A percentile compares a stretch with the other conserved stretches of the same genome.
These are phyloP conservation scores for Phytophthora fragariaefolia DNA, from an alignment of 352 stramenopile species.

Conservation along the genomic window DNA sequence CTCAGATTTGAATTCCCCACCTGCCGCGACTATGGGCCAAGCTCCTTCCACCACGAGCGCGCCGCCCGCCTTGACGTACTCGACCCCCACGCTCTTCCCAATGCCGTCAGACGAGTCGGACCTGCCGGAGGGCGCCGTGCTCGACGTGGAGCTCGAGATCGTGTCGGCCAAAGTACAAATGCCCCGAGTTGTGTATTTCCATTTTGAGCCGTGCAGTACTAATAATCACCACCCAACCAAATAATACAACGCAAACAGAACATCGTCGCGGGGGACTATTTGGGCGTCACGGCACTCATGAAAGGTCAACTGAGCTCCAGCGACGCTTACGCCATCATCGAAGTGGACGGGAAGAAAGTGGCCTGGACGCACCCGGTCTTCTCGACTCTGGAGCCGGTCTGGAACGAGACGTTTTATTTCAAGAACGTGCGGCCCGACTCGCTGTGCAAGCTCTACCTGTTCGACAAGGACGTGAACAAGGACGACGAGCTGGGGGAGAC, in stretches of 20 bases:
- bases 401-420: conserved; percentile 51
- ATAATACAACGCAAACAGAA: neutral
- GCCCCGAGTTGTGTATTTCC: neutral
- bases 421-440: conserved; percentile 36
- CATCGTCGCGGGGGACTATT: conserved; percentile 42
- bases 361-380: conserved; percentile 49
- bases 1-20: conserved; percentile 17
- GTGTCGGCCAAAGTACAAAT: conserved; percentile 46
- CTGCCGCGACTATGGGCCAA: conserved; percentile 32
- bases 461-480: conserved; percentile 47
- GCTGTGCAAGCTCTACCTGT: conserved; percentile 38
- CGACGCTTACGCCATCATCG: conserved; percentile 46
- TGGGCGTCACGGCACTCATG: conserved; percentile 31
- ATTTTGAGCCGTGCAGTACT: neutral
- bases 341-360: conserved; percentile 41
- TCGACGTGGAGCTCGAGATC: conserved; percentile 46
- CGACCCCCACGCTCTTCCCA: conserved; percentile 23
- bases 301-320: conserved; percentile 45
- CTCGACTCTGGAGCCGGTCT: conserved; percentile 40
- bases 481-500: conserved; percentile 45
- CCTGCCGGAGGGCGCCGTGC: conserved; percentile 19
- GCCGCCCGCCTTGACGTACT: neutral
- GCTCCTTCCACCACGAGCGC: conserved; percentile 21
- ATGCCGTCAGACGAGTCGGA: conserved; percentile 27
- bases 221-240: conserved; percentile 2